Base-by-base conservation (phyloP, 2,329 filamentous ascomycete genomes). In the Neoarthrinium moseri region DNA sequence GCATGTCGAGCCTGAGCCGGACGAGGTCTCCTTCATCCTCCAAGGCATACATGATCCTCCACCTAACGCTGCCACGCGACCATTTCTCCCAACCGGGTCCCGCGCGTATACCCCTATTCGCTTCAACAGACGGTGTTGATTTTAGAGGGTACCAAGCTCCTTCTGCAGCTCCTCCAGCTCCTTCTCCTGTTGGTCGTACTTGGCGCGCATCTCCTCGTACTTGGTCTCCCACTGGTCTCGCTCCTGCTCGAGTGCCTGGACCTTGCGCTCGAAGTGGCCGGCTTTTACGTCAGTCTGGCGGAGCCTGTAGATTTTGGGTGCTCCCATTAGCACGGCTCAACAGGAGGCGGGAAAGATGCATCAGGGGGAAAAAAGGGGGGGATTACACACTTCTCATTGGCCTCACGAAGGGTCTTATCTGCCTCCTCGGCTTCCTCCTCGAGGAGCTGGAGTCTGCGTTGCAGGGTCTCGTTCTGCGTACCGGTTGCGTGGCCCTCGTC, bases 231-330 rank as follows among this genome's bases (percentile, higher is more conserved):
- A 96, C 72, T 91, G 84, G 72, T 96, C 91, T 63, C 89, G 87
- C 69, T 91, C 83, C 65, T 83, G 78, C 77, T 99, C 94, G 65
- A 96, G 85, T 62, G 94, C 92, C 73, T 96, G 90, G 60, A 97
- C 94, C 81, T 97, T 97, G 75, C 94, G 94, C 79, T 99, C 94
- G 74, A 92, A 97, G 78, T 99, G 92, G 63, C 92, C 94, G 64
- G 92, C 91, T 81, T 97, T 97, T 75, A 97, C 91, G 70, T 99
- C 94, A 75, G 94, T 96, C 78, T 96, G 91, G 70, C 94, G 91
- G 66, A 97, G 89, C 77, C 94, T 99, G 60, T n/a, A n/a, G n/a
- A n/a, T n/a, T 55, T 47, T 47, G 35, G 51, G 46, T 43, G 56
- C 51, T 43, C 41, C 46, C 23, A 48, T 35, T 43, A 48, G 41